Percentiles rank a stretch among this genome's conserved stretches.
phyloP scores from a whole-genome alignment of 129 eudicot genomes.

The Saposhnikovia divaricata region DNA sequence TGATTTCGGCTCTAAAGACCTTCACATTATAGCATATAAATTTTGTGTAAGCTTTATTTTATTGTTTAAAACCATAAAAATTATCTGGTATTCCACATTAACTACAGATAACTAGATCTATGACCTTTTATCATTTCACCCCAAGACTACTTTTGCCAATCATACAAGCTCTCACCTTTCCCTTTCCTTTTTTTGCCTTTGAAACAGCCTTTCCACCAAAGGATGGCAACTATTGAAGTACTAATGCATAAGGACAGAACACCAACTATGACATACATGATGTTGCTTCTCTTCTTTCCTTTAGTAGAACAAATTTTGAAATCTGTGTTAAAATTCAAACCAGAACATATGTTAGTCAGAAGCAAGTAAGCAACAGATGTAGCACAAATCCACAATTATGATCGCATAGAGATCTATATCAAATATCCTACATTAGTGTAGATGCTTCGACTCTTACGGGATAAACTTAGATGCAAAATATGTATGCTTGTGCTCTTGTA shows the following conservation, averaged over 20 bases:
- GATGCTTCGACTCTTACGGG: neutral
- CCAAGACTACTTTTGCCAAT: neutral
- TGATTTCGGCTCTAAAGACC: neutral
- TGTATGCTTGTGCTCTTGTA: neutral
- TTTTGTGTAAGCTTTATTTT: neutral
- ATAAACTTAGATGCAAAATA: neutral
- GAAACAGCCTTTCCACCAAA: conserved; percentile 36
- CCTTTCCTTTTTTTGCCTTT: conserved; percentile 14
- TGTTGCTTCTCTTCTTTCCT: conserved; percentile 10
- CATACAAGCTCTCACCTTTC: conserved; percentile 21
- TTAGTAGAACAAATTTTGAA: conserved; percentile 23
- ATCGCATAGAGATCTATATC: neutral
- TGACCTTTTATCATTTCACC: neutral
- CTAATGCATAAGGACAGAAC: conserved; percentile 15
- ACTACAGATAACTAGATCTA: neutral
- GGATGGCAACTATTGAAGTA: conserved; percentile 11
- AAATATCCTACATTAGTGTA: neutral
- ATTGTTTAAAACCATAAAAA: neutral
- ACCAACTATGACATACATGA: conserved; percentile 19
- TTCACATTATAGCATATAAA: neutral
- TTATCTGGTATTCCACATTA: neutral
- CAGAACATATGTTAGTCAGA: neutral
- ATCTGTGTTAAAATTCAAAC: conserved; percentile 13
- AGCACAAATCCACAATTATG: neutral
- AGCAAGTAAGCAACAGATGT: neutral